Conservation (phyloP, 2,329 filamentous ascomycete genomes). For the Trichophyton simii region DNA sequence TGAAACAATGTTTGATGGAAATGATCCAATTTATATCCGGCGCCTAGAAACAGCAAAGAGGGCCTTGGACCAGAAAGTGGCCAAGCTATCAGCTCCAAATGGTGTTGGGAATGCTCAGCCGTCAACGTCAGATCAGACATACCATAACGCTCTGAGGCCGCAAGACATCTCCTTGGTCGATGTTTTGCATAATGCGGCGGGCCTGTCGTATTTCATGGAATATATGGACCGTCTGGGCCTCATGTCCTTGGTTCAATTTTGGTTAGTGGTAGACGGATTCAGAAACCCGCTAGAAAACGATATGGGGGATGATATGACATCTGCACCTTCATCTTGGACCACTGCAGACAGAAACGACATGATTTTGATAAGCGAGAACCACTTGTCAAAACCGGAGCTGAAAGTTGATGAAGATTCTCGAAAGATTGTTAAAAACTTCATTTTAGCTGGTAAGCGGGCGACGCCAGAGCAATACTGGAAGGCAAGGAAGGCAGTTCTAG, state of each 20-base stretch:
- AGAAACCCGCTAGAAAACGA: conserved; percentile 86
- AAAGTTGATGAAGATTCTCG: conserved; percentile 60
- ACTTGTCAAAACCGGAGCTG: conserved; percentile 70
- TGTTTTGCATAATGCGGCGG: conserved; percentile 77
- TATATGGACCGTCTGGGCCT: conserved; percentile 88
- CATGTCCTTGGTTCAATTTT: conserved; percentile 90
- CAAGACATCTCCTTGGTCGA: conserved; percentile 69
- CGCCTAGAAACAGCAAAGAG: conserved; percentile 83
- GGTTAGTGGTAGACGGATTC: conserved; percentile 94
- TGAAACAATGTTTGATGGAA: conserved; percentile 62
- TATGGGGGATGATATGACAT: conserved; percentile 56
- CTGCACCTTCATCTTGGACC: conserved; percentile 57
- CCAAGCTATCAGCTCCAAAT: conserved; percentile 60
- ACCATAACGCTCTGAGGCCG: conserved; percentile 42
- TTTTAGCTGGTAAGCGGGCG: conserved; percentile 63
- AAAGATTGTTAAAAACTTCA: conserved; percentile 59
- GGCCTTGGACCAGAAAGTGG: conserved; percentile 78
- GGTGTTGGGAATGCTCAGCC: conserved; percentile 24
- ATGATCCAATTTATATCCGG: conserved; percentile 76
- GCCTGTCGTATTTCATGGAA: conserved; percentile 97
- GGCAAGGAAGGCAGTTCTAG: conserved; percentile 68
- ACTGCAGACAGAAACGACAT: conserved; percentile 77
- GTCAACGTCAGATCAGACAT: conserved; percentile 5
- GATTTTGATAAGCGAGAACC: conserved; percentile 81
- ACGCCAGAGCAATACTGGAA: conserved; percentile 69